Conservation (phyloP, 805 yeast genomes). For the Metschnikowia picachoensis region DNA sequence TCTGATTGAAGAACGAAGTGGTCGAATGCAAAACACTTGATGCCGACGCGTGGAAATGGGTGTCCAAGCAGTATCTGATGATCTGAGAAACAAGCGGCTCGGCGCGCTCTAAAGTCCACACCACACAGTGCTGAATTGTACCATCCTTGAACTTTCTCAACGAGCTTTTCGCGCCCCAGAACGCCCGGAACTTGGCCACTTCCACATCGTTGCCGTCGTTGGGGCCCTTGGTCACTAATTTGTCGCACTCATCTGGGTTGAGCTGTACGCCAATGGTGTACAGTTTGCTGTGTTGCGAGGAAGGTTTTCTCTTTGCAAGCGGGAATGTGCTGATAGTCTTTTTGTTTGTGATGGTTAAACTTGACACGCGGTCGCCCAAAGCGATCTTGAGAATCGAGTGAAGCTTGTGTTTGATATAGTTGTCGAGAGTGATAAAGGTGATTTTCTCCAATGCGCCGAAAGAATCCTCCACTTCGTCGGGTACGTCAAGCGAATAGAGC, state of each 20-base stretch:
- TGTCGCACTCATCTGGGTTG: slow-evolving; percentile 71
- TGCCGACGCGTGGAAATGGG: slow-evolving; percentile 53
- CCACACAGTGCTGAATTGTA: slow-evolving; percentile 81
- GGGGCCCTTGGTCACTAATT: slow-evolving; percentile 85
- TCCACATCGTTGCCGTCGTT: slow-evolving; percentile 47
- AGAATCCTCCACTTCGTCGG: slow-evolving; percentile 36
- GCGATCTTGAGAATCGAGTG: slow-evolving; percentile 54
- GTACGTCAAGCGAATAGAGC: slow-evolving; percentile 49
- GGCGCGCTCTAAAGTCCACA: slow-evolving; percentile 61
- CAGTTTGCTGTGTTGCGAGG: slow-evolving; percentile 23
- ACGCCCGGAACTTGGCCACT: slow-evolving; percentile 62
- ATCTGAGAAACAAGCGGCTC: slow-evolving; percentile 67
- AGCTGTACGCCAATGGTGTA: slow-evolving; percentile 61
- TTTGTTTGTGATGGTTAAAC: slow-evolving; percentile 33
- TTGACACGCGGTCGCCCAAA: slow-evolving; percentile 46
- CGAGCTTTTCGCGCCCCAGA: slow-evolving; percentile 88
- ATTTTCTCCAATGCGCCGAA: slow-evolving; percentile 73
- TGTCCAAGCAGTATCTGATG: slow-evolving; percentile 55
- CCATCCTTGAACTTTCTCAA: slow-evolving; percentile 93
- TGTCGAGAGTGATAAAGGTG: slow-evolving; percentile 65
- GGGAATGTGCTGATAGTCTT: slow-evolving; percentile 30
- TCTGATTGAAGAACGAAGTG: slow-evolving; percentile 43
- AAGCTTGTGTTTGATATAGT: slow-evolving; percentile 59
- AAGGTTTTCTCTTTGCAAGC: slow-evolving; percentile 52
- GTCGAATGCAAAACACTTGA: slow-evolving; percentile 35